phyloP scores from a whole-genome alignment of 2,329 filamentous ascomycete genomes.

The Xylaria sp. region DNA sequence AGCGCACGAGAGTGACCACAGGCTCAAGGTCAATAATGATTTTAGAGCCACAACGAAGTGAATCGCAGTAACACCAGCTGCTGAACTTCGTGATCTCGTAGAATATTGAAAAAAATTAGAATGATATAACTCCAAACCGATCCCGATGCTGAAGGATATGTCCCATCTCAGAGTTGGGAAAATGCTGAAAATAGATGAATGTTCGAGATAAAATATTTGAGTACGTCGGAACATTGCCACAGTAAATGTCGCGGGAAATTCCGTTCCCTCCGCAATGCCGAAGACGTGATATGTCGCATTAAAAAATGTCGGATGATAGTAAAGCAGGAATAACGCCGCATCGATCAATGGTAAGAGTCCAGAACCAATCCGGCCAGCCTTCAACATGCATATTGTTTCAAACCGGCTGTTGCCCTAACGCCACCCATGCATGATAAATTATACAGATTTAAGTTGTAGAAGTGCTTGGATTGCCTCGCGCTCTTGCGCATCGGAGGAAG shows the following conservation, averaged over 20 bases:
- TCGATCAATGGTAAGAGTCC: constrained; percentile 43
- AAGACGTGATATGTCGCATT: constrained; percentile 43
- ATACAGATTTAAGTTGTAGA: constrained; percentile 82
- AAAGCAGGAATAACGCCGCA: constrained; percentile 46
- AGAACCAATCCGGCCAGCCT: constrained; percentile 44
- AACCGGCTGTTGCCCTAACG: constrained; percentile 55
- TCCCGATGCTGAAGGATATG: constrained; percentile 41
- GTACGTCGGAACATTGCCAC: constrained; percentile 33
- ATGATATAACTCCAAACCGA: constrained; percentile 43
- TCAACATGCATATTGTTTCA: constrained; percentile 43
- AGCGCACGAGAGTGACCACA: constrained; percentile 44
- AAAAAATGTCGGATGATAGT: constrained; percentile 41
- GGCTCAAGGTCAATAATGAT: constrained; percentile 42
- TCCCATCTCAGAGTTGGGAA: constrained; percentile 42
- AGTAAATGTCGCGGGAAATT: constrained; percentile 35
- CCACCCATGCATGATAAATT: constrained; percentile 65
- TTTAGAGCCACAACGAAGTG: constrained; percentile 34
- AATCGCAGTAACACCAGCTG: constrained; percentile 36
- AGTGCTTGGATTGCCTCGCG: constrained; percentile 84
- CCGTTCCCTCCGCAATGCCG: constrained; percentile 37
- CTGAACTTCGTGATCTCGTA: constrained; percentile 44
- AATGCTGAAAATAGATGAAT: constrained; percentile 41
- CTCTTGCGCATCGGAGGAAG: constrained; percentile 74
- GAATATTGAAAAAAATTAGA: constrained; percentile 36
- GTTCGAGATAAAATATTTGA: constrained; percentile 33